phyloP scores from a whole-genome alignment of 306 rosid genomes.

The Lathyrus sativus region DNA sequence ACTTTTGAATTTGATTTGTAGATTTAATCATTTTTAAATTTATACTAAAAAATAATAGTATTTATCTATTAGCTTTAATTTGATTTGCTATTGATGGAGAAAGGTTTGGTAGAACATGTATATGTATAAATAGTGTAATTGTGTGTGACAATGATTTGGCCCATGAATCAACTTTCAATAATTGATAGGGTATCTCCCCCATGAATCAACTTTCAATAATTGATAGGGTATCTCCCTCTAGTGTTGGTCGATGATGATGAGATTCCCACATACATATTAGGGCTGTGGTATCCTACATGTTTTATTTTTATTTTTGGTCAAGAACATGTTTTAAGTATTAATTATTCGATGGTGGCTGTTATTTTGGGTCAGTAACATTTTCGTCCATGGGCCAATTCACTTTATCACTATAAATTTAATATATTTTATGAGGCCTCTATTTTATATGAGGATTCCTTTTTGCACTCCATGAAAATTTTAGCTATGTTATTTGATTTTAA shows the following conservation, averaged over 20 bases:
- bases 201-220: constrained; percentile 55
- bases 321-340: too few species aligned
- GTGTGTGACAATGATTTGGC: constrained; percentile 35
- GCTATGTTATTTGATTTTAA: too few species aligned
- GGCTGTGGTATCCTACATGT: constrained; percentile 46
- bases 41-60: neutral
- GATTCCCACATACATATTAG: constrained; percentile 42
- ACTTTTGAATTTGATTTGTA: constrained; percentile 12
- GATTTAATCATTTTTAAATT: constrained; percentile 10
- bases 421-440: too few species aligned
- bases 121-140: neutral
- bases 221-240: neutral
- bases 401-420: too few species aligned
- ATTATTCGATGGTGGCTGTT: too few species aligned
- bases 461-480: too few species aligned
- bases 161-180: constrained; percentile 54
- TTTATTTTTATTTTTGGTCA: neutral
- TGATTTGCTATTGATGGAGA: constrained; percentile 8
- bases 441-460: too few species aligned
- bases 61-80: neutral
- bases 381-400: too few species aligned
- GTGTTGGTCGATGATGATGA: constrained; percentile 59
- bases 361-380: too few species aligned
- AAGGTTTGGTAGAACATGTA: constrained; percentile 27
- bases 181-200: too few species aligned